Base-by-base conservation (phyloP, 768 basidiomycete species). In the Albatrellus ellisii region DNA sequence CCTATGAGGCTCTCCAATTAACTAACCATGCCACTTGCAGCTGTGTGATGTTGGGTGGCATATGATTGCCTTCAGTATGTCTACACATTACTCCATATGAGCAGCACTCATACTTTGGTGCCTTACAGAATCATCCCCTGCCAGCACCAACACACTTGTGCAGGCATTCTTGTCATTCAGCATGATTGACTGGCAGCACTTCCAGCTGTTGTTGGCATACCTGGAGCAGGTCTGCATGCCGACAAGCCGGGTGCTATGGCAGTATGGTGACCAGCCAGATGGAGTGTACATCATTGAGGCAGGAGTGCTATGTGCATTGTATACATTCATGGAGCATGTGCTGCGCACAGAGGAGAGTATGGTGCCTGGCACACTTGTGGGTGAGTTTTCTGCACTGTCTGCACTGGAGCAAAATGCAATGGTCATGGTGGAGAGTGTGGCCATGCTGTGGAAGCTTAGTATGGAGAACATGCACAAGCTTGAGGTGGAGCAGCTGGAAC, bases 311-410 rank as follows among this genome's bases (percentile, higher is more conserved):
- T 69, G 85, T 8, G 94, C 92, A 0, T 71, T 70, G 15, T 98
- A 97, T 60, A 45, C 37, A 34, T 92, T 90, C 55, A 76, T 75
- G 2, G 76, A 76, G 37, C 73, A 83, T 49, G 62, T 72, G 5
- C 70, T 73, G 20, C 57, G 61, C 4, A 76, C 89, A 37, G 80
- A 85, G 53, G 90, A 94, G 62, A 86, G 83, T 2, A 94, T 94
- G 90, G 87, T 92, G 0, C 77, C 88, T 3, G 92, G 91, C 2
- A 89, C 90, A 0, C 63, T 97, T 2, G 88, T 92, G 8, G 94
- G 94, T 0, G 94, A 97, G 60, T 59, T 99, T 39, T 80, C 87
- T 0, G 85, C 83, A 27, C 63, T 99, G 10, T 79, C 90, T 7
- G 77, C 76, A 17, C 67, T 80, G 15, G 69, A 76, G 14, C 69